A percentile compares a stretch with the other conserved stretches of the same genome.
phyloP scores from a whole-genome alignment of 2,329 filamentous ascomycete genomes.

The Colletotrichum euphorbiae region DNA sequence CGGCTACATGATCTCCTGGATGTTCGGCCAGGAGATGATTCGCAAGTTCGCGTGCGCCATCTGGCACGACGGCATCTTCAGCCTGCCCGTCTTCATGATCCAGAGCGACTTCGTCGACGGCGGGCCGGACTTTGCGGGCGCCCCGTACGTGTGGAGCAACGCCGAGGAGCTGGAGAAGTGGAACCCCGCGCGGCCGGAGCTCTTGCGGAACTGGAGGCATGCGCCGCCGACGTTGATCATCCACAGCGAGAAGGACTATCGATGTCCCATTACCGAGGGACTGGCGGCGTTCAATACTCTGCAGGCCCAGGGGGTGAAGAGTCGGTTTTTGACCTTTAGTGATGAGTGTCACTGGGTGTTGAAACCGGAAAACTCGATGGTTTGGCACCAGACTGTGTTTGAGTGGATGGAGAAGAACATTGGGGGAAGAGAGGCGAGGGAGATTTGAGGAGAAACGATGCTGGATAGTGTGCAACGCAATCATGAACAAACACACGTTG shows the following conservation, averaged over 20 bases:
- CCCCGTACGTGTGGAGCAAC: constrained; percentile 57
- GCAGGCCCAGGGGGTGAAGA: constrained; percentile 74
- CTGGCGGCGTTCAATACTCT: constrained; percentile 79
- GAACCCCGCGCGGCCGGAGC: constrained; percentile 59
- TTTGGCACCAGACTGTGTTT: constrained; percentile 76
- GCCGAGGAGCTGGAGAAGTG: constrained; percentile 60
- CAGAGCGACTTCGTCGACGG: constrained; percentile 46
- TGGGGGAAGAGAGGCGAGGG: constrained; percentile 17
- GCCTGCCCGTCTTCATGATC: constrained; percentile 46
- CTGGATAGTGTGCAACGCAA: neutral
- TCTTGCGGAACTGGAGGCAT: constrained; percentile 69
- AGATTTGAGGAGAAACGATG: neutral
- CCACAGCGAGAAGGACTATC: constrained; percentile 77
- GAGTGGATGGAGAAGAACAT: constrained; percentile 72
- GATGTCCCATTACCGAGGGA: constrained; percentile 62
- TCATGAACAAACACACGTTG: neutral
- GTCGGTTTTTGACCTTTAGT: constrained; percentile 77
- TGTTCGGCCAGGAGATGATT: constrained; percentile 64
- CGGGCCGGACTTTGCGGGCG: constrained; percentile 54
- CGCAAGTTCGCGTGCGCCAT: constrained; percentile 54
- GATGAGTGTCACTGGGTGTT: constrained; percentile 80
- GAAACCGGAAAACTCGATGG: constrained; percentile 74
- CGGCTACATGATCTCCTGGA: constrained; percentile 72
- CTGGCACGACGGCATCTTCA: constrained; percentile 62
- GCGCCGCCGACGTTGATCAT: constrained; percentile 76